Conservation (phyloP, 306 rosid genomes). For the Fagus crenata region DNA sequence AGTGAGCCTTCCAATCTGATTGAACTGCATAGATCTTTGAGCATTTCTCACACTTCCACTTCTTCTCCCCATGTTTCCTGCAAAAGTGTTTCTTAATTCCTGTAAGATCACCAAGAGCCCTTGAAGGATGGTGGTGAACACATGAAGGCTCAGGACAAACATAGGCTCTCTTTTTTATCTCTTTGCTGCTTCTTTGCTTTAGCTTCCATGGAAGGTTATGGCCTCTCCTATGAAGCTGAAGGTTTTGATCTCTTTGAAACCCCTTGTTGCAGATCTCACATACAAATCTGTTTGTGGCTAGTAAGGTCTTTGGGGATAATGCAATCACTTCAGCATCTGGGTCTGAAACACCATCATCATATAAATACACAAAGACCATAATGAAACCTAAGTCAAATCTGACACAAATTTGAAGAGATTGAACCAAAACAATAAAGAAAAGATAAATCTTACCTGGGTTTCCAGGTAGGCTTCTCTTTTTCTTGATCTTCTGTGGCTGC, state of each 20-base stretch:
- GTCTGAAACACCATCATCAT: slow-evolving; percentile 40
- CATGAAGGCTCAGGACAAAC: slow-evolving; percentile 97
- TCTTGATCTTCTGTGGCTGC: slow-evolving; percentile 58
- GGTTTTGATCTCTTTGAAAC: slow-evolving; percentile 88
- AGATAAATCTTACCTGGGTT: slow-evolving; percentile 58
- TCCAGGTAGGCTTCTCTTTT: slow-evolving; percentile 87
- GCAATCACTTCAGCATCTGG: slow-evolving; percentile 96
- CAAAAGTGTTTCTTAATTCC: slow-evolving; percentile 93
- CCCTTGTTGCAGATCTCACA: slow-evolving; percentile 96
- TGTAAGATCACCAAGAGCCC: slow-evolving; percentile 94
- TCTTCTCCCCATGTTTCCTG: slow-evolving; percentile 98
- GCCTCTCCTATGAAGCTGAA: slow-evolving; percentile 89
- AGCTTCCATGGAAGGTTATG: slow-evolving; percentile 95
- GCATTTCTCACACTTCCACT: slow-evolving; percentile 98
- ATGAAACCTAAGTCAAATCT: slow-evolving; percentile 1
- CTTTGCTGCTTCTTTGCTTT: slow-evolving; percentile 83
- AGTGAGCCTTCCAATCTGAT: slow-evolving; percentile 99
- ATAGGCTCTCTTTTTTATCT: slow-evolving; percentile 76
- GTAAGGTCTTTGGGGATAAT: slow-evolving; percentile 73
- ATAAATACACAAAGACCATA: not conserved
- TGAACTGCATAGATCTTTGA: slow-evolving; percentile 92
- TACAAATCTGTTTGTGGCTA: slow-evolving; percentile 82
- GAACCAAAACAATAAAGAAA: not conserved
- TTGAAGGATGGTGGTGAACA: slow-evolving; percentile 92
- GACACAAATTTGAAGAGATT: not conserved